These are phyloP conservation scores for Ammopiptanthus mongolicus DNA, from an alignment of 306 rosid species.

Conservation along the genomic window DNA sequence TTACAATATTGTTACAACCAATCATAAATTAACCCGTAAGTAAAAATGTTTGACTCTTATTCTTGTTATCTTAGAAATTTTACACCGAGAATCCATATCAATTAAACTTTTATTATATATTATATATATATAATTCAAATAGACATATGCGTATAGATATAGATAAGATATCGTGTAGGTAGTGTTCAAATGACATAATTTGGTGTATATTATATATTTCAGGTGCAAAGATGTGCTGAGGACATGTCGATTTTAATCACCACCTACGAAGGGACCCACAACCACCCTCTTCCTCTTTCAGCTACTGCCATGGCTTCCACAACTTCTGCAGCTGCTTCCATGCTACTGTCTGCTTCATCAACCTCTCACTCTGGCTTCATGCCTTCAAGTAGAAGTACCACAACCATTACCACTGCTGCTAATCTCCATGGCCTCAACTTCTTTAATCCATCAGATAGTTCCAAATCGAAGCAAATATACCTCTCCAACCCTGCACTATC, in stretches of 20 bases:
- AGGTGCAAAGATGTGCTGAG: constrained; percentile 88
- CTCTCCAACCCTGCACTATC: constrained; percentile 49
- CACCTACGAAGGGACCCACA: constrained; percentile 93
- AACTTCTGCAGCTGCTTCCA: constrained; percentile 88
- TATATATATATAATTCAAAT: no score
- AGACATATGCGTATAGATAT: no score
- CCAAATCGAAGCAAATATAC: constrained; percentile 55
- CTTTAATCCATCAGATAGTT: constrained; percentile 44
- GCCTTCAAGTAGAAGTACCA: constrained; percentile 10
- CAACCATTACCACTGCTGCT: constrained; percentile 8
- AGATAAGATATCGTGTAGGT: no score
- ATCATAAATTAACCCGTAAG: no score
- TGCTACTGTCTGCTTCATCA: constrained; percentile 77
- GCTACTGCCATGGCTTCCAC: constrained; percentile 98
- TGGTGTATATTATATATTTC: constrained; percentile 3
- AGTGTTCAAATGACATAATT: no score
- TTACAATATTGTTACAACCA: no score
- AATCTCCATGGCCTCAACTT: constrained; percentile 54
- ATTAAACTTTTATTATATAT: no score
- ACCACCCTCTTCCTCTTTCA: constrained; percentile 79
- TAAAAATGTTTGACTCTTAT: no score
- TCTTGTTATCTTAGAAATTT: no score
- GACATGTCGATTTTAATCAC: constrained; percentile 82
- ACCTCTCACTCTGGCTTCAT: constrained; percentile 25
- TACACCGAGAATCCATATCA: no score